Evolutionary conservation across 495 filamentous ascomycete genomes (phyloP).

Genomic region (Terfezia claveryi): DNA sequence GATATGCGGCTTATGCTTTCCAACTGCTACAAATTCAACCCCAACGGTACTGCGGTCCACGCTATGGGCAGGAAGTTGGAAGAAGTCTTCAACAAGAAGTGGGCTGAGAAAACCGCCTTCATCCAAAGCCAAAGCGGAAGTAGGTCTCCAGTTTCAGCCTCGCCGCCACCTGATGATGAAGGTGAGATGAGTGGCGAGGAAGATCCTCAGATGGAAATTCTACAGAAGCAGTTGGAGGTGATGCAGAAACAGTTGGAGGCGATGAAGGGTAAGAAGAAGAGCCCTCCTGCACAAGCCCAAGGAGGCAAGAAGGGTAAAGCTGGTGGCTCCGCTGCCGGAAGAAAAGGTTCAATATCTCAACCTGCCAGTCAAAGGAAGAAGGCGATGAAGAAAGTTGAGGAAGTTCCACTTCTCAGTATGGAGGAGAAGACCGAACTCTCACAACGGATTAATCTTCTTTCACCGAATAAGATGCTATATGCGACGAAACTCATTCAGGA

Average conservation of each 20-base stretch:
- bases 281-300: slow-evolving; percentile 31
- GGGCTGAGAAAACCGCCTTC: slow-evolving; percentile 52
- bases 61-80: slow-evolving; percentile 46
- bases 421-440: slow-evolving; percentile 26
- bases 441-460: slow-evolving; percentile 20
- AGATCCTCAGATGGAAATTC: slow-evolving; percentile 32
- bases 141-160: slow-evolving; percentile 29
- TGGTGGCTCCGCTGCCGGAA: slow-evolving; percentile 21
- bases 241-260: slow-evolving; percentile 45
- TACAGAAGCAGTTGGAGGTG: slow-evolving; percentile 41
- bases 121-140: slow-evolving; percentile 46
- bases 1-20: slow-evolving; percentile 67
- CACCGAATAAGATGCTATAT: slow-evolving; percentile 38
- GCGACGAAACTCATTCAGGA: slow-evolving; percentile 79
- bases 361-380: slow-evolving; percentile 9
- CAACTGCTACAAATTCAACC: slow-evolving; percentile 87
- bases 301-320: slow-evolving; percentile 29
- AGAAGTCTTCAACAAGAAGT: slow-evolving; percentile 48
- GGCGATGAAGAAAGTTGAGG: slow-evolving; percentile 14
- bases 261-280: slow-evolving; percentile 42
- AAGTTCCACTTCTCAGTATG: slow-evolving; percentile 16
- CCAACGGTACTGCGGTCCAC: slow-evolving; percentile 49
- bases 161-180: slow-evolving; percentile 35
- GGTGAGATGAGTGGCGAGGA: slow-evolving; percentile 43
- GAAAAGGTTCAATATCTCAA: slow-evolving; percentile 18